These are phyloP conservation scores for Cercospora sp. DNA, from an alignment of 2,329 filamentous ascomycete genomes.

Conservation along the genomic window DNA sequence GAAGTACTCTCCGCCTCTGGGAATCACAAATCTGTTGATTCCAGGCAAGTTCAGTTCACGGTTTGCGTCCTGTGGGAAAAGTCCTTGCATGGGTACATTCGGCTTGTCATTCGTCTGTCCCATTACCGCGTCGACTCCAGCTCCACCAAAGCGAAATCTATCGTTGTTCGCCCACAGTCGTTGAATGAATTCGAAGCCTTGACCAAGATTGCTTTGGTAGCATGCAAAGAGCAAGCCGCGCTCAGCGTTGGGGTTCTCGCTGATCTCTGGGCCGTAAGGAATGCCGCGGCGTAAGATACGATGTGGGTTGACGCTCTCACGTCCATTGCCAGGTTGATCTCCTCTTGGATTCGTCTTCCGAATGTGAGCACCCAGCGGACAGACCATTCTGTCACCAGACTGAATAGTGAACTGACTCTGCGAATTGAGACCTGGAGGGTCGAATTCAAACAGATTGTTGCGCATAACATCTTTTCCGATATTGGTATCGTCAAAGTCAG, in stretches of 20 bases:
- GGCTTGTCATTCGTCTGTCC: constrained; percentile 32
- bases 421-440: constrained; percentile 24
- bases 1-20: constrained; percentile 50
- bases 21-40: constrained; percentile 43
- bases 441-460: constrained; percentile 46
- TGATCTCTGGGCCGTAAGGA: constrained; percentile 42
- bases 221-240: constrained; percentile 50
- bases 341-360: constrained; percentile 51
- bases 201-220: constrained; percentile 47
- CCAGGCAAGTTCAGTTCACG: constrained; percentile 26
- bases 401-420: constrained; percentile 45
- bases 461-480: constrained; percentile 33
- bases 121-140: constrained; percentile 43
- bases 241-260: constrained; percentile 37
- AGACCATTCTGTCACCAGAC: constrained; percentile 38
- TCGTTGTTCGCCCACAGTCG: constrained; percentile 34
- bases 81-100: constrained; percentile 31
- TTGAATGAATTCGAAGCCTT: constrained; percentile 47
- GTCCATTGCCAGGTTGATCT: constrained; percentile 33
- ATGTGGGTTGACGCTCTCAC: constrained; percentile 27
- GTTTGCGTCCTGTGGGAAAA: constrained; percentile 32
- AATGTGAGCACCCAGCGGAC: constrained; percentile 51
- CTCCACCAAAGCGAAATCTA: constrained; percentile 30
- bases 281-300: constrained; percentile 51
- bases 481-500: constrained; percentile 36